A percentile compares a stretch with the other conserved stretches of the same genome.
Conservation (phyloP, 208 protist genomes). For the Trypanosoma mega region DNA sequence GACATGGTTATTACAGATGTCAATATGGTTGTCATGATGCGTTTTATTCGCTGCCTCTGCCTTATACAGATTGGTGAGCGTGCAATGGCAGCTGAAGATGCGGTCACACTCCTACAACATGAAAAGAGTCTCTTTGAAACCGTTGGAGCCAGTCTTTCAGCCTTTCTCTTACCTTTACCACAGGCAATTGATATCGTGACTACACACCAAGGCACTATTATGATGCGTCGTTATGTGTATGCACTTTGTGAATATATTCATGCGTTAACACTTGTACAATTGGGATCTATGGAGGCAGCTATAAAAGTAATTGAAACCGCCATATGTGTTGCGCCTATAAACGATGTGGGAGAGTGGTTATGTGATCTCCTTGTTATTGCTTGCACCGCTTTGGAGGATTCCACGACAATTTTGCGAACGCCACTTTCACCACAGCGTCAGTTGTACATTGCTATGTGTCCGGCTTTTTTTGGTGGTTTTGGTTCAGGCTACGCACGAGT, state of each 20-base stretch:
- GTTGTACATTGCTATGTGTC: slow-evolving; percentile 59
- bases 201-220: slow-evolving; percentile 10
- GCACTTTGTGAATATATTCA: slow-evolving; percentile 64
- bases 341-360: slow-evolving; percentile 38
- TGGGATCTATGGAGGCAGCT: slow-evolving; percentile 54
- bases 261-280: slow-evolving; percentile 65
- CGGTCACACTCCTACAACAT: slow-evolving; percentile 33
- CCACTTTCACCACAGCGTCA: slow-evolving; percentile 49
- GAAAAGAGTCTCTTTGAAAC: slow-evolving; percentile 26
- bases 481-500: neutral
- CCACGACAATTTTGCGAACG: slow-evolving; percentile 37
- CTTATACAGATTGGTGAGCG: slow-evolving; percentile 59
- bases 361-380: slow-evolving; percentile 38
- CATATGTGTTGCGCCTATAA: slow-evolving; percentile 11
- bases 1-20: neutral
- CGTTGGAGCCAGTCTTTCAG: slow-evolving; percentile 43
- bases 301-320: slow-evolving; percentile 33
- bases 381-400: slow-evolving; percentile 69
- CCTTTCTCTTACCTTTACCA: slow-evolving; percentile 59
- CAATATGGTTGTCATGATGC: slow-evolving; percentile 24
- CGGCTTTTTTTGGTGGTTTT: slow-evolving; percentile 74
- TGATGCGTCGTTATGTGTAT: slow-evolving; percentile 33
- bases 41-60: slow-evolving; percentile 49
- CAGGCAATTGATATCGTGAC: slow-evolving; percentile 38
- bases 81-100: slow-evolving; percentile 53